phyloP scores from a whole-genome alignment of 768 basidiomycete genomes.

The Sporobolomyces roseus region DNA sequence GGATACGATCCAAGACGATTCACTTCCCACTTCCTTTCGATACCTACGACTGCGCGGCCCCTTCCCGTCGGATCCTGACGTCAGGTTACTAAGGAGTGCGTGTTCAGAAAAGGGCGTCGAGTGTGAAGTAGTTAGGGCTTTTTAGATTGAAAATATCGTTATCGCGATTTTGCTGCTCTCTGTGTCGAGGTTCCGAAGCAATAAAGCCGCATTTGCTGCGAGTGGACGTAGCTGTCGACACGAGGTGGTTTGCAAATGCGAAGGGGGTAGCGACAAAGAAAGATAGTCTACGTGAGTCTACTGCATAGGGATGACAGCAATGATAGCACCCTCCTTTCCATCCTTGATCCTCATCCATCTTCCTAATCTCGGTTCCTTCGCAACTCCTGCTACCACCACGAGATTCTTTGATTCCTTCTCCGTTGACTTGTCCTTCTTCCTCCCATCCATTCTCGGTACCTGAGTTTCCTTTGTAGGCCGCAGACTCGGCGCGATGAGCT shows the following conservation, averaged over 20 bases:
- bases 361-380: conserved; percentile 83
- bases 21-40: neutral
- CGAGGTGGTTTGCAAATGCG: neutral
- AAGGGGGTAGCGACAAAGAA: neutral
- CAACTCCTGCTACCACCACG: conserved; percentile 67
- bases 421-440: conserved; percentile 14
- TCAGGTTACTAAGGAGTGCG: neutral
- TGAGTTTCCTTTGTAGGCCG: conserved; percentile 25
- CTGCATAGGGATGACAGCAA: conserved; percentile 49
- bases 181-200: too few relatives aligned
- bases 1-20: neutral
- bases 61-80: conserved; percentile 5
- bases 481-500: conserved; percentile 55
- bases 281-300: neutral
- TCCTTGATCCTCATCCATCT: conserved; percentile 75
- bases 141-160: too few relatives aligned
- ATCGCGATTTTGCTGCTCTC: too few relatives aligned
- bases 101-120: neutral
- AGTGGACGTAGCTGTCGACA: too few relatives aligned
- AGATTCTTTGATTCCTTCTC: conserved; percentile 46
- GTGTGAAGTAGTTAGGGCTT: conserved; percentile 7
- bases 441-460: conserved; percentile 52
- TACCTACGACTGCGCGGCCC: conserved; percentile 7
- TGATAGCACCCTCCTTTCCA: conserved; percentile 66
- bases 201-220: too few relatives aligned